These are phyloP conservation scores for Croton laevigatus DNA, from an alignment of 441 rosid genomes.

Conservation along the genomic window DNA sequence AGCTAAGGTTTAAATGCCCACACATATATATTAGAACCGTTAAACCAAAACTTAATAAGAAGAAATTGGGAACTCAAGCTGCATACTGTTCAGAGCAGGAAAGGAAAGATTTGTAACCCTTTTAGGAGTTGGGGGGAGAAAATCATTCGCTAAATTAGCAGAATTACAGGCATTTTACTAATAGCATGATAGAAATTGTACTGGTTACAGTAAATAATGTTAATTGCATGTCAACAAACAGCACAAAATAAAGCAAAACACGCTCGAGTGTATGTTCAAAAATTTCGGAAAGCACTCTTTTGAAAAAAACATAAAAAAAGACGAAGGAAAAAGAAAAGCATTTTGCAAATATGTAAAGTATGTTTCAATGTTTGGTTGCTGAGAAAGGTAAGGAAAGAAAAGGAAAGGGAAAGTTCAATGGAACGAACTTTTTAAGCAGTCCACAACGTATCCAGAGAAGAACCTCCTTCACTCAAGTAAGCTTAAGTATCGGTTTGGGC, in stretches of 20 bases:
- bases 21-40: background rate
- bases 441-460: background rate
- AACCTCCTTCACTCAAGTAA: background rate
- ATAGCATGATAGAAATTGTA: background rate
- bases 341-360: background rate
- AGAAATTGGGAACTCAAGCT: background rate
- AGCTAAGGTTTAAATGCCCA: background rate
- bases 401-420: conserved; percentile 17
- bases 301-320: background rate
- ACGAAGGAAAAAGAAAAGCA: no score
- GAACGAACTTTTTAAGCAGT: background rate
- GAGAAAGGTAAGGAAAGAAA: conserved; percentile 22
- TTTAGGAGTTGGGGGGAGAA: background rate
- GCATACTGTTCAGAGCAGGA: background rate
- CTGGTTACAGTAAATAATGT: conserved; percentile 1
- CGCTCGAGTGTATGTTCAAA: background rate
- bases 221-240: conserved; percentile 3
- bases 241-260: background rate
- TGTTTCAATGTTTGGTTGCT: conserved; percentile 21
- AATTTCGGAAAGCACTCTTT: background rate
- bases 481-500: background rate
- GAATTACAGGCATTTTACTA: background rate
- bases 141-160: background rate
- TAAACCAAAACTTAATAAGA: background rate
- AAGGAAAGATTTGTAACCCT: conserved; percentile 18